A percentile compares a stretch with the other conserved stretches of the same genome.
phyloP scores from a whole-genome alignment of 2,329 filamentous ascomycete species.

The Rhinocladiella mackenziei region DNA sequence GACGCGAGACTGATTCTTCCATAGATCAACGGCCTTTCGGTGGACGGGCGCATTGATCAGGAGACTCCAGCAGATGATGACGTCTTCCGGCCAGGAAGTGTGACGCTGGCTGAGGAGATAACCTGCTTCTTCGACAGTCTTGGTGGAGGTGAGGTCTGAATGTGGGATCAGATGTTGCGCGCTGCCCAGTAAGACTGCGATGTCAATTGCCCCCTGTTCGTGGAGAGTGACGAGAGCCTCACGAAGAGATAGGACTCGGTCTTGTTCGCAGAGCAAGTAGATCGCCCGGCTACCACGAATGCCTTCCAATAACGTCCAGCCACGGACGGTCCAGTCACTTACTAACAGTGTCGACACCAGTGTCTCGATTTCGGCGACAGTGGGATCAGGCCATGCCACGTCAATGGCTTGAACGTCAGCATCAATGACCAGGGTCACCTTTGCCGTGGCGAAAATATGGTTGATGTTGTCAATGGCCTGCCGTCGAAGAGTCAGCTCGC shows the following conservation, averaged over 20 bases:
- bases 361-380: conserved; percentile 16
- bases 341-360: conserved; percentile 27
- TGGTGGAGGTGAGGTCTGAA: too few species aligned
- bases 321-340: conserved; percentile 31
- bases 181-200: too few species aligned
- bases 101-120: too few species aligned
- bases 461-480: conserved; percentile 32
- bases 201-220: conserved; percentile 7
- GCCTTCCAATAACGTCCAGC: conserved; percentile 31
- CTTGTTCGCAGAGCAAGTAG: conserved; percentile 10
- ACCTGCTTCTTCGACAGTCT: too few species aligned
- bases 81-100: too few species aligned
- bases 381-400: conserved; percentile 19
- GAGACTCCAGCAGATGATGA: too few species aligned
- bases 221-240: conserved; percentile 7
- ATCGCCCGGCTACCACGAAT: conserved; percentile 11
- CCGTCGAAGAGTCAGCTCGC: conserved; percentile 23
- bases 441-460: conserved; percentile 26
- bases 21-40: too few species aligned
- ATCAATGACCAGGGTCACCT: conserved; percentile 28
- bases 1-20: too few species aligned
- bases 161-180: too few species aligned
- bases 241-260: conserved; percentile 7
- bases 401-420: conserved; percentile 31
- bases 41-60: too few species aligned